phyloP scores from a whole-genome alignment of 345 rosid genomes.

The Clarkia xantiana region DNA sequence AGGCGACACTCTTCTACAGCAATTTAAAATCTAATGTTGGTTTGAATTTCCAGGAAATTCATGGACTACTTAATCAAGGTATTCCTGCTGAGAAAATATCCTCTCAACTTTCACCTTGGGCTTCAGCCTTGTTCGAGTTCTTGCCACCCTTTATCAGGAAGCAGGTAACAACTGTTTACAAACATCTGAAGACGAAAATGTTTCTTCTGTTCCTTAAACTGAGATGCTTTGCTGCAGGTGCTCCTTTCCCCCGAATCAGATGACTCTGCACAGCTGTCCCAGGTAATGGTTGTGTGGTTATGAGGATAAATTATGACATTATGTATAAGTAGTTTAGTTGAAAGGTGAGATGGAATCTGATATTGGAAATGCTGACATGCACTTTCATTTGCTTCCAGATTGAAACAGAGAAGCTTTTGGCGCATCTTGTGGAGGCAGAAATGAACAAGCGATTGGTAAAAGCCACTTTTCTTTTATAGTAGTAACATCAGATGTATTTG shows the following conservation, averaged over 20 bases:
- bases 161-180: conserved; percentile 34
- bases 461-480: too few species aligned
- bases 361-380: conserved; percentile 4
- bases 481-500: too few species aligned
- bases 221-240: conserved; percentile 40
- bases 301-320: not conserved
- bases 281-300: conserved; percentile 28
- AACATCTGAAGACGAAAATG: too few species aligned
- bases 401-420: conserved; percentile 94
- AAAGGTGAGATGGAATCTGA: not conserved
- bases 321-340: not conserved
- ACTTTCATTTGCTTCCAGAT: conserved; percentile 36
- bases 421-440: conserved; percentile 93
- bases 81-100: conserved; percentile 55
- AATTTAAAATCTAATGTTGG: not conserved
- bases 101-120: conserved; percentile 95
- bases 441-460: conserved; percentile 74
- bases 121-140: conserved; percentile 83
- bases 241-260: conserved; percentile 93
- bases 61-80: conserved; percentile 54
- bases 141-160: conserved; percentile 80
- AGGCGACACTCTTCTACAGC: not conserved
- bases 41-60: conserved; percentile 57
- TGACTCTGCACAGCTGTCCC: conserved; percentile 99
- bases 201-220: conserved; percentile 7